These are phyloP conservation scores for Gamsiella multidivaricata DNA, from an alignment of 192 early-diverging fungal species.

Conservation along the genomic window DNA sequence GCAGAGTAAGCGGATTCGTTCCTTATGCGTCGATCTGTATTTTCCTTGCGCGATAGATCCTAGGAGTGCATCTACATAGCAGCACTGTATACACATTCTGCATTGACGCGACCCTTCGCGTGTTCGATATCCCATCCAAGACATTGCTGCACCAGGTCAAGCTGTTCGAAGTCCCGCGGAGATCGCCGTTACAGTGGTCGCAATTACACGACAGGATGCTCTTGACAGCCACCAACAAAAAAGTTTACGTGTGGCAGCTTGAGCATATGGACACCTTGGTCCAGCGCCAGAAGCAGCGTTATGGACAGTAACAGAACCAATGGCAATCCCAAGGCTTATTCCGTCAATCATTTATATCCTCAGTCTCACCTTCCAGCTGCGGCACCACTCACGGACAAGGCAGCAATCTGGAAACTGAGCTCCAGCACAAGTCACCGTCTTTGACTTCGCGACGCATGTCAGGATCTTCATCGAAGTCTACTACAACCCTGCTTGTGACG, in stretches of 20 bases:
- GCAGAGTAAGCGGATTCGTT: too few relatives aligned
- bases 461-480: background rate
- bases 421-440: background rate
- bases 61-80: slow-evolving; percentile 24
- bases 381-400: background rate
- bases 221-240: slow-evolving; percentile 40
- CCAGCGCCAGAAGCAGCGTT: slow-evolving; percentile 4
- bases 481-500: background rate
- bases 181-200: slow-evolving; percentile 36
- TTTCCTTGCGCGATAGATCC: slow-evolving; percentile 22
- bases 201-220: slow-evolving; percentile 30
- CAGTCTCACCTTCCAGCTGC: background rate
- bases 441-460: background rate
- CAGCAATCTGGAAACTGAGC: background rate
- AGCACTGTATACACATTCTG: slow-evolving; percentile 39
- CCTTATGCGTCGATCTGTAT: background rate
- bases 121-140: slow-evolving; percentile 41
- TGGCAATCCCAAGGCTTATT: background rate
- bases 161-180: slow-evolving; percentile 31
- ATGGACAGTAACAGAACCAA: background rate
- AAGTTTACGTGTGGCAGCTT: slow-evolving; percentile 46
- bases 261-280: slow-evolving; percentile 36
- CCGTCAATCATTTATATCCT: too few relatives aligned
- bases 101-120: slow-evolving; percentile 40
- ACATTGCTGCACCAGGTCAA: slow-evolving; percentile 41